phyloP scores from a whole-genome alignment of 768 basidiomycete genomes.

The Rhizopogon salebrosus region DNA sequence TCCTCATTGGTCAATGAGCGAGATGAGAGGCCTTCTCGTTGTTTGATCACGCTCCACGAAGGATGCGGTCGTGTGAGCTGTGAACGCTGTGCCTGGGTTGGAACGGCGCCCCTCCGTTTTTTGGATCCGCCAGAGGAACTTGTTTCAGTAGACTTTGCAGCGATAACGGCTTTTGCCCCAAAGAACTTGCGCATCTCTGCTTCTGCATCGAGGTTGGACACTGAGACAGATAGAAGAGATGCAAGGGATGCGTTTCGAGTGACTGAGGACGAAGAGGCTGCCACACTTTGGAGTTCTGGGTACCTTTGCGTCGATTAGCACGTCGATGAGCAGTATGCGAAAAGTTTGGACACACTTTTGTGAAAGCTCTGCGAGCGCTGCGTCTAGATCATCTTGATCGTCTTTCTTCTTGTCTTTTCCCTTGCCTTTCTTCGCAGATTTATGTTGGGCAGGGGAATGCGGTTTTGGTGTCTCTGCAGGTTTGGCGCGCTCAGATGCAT shows the following conservation, averaged over 20 bases:
- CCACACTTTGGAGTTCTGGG: constrained; percentile 43
- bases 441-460: constrained; percentile 23
- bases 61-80: constrained; percentile 73
- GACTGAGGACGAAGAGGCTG: constrained; percentile 19
- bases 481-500: constrained; percentile 4
- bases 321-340: background rate
- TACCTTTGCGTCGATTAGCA: constrained; percentile 32
- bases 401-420: constrained; percentile 59
- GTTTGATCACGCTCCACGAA: constrained; percentile 67
- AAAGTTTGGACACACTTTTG: constrained; percentile 46
- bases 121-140: constrained; percentile 30
- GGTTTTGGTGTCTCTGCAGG: constrained; percentile 1
- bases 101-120: constrained; percentile 31
- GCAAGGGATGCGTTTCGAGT: constrained; percentile 32
- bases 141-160: constrained; percentile 39
- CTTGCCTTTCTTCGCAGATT: constrained; percentile 56
- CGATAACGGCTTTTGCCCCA: constrained; percentile 81
- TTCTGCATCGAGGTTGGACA: constrained; percentile 78
- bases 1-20: constrained; percentile 55
- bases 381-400: constrained; percentile 75
- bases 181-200: constrained; percentile 93
- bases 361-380: constrained; percentile 80
- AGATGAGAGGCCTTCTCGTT: constrained; percentile 70
- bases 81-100: constrained; percentile 44
- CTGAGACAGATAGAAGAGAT: constrained; percentile 71